Percentiles rank a stretch among this genome's conserved stretches.
These are phyloP conservation scores for Tieghemostelium lacteum DNA, from an alignment of 78 protist genomes.

Conservation along the genomic window DNA sequence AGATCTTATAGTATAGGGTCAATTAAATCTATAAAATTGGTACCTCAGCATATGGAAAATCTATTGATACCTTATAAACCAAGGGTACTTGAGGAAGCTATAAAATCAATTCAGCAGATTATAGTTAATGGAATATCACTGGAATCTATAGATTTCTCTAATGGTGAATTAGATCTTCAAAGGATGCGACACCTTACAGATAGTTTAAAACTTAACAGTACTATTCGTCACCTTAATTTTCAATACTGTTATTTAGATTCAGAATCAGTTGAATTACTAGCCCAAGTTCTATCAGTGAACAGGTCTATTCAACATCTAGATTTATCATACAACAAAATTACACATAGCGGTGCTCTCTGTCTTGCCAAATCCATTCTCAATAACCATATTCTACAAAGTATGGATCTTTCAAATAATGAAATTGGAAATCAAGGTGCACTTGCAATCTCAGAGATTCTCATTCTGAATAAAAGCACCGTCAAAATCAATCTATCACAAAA, in stretches of 20 bases:
- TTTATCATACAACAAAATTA: conserved; percentile 37
- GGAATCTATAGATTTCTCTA: conserved; percentile 16
- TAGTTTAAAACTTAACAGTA: neutral
- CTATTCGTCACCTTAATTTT: neutral
- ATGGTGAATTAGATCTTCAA: conserved; percentile 18
- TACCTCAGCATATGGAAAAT: conserved; percentile 21
- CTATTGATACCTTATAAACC: conserved; percentile 52
- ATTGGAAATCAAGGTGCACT: conserved; percentile 72
- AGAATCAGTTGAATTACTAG: neutral
- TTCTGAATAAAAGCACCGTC: conserved; percentile 10
- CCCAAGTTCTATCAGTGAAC: conserved; percentile 2
- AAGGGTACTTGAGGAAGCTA: conserved; percentile 14
- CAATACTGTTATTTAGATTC: conserved; percentile 21
- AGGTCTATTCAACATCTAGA: conserved; percentile 11
- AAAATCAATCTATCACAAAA: conserved; percentile 25
- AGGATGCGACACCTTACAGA: neutral
- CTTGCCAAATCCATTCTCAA: conserved; percentile 15
- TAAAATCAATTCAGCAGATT: conserved; percentile 18
- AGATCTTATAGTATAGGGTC: conserved; percentile 20
- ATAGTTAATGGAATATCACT: neutral
- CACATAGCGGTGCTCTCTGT: conserved; percentile 31
- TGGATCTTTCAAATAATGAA: conserved; percentile 46
- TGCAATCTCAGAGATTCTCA: conserved; percentile 23
- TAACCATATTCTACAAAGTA: neutral
- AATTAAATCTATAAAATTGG: conserved; percentile 11